Base-by-base conservation (phyloP, 2,329 filamentous ascomycete genomes). In the Zasmidium cellare region DNA sequence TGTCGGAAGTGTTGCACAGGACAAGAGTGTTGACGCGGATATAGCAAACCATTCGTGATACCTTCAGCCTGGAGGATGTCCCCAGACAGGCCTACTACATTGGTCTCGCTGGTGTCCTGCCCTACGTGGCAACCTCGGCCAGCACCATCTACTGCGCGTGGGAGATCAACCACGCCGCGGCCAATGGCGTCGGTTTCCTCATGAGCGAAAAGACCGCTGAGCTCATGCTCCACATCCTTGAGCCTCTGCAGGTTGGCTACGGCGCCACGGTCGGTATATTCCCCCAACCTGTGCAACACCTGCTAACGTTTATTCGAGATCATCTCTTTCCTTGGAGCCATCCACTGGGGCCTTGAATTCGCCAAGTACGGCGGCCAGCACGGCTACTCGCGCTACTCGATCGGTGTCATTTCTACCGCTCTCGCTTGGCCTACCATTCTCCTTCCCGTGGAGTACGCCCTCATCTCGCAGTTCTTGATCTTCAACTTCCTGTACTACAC, bases 311-410 rank as follows among this genome's bases (percentile, higher is more conserved):
- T n/a, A n/a, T n/a, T n/a, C n/a, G n/a, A 89, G 86, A 94, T 96
- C 68, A 89, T 96, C 67, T 96, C 92, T 24, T 97, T 96, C 81
- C 84, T 97, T 1, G 93, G 93, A 46, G 92, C 92, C 31, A 87
- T 96, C 69, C 93, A 97, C 76, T 97, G 93, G 89, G 92, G 92
- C 56, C 81, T 96, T 18, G 92, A 96, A 76, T 96, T 88, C 74
- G 89, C 89, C 51, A 79, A 88, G 77, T 87, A 81, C 73, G 77
- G 87, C 75, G 75, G 84, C 70, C 68, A 82, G 61, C 87, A 89
- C 57, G 89, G 90, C 53, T 90, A 89, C 67, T 86, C 85, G 67
- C 88, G 92, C 62, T 97, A 96, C 73, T 85, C 85, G n/a, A 85
- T 92, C 64, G 92, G 92, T 67, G 85, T 96, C 14, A 72, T 90